Conservation (phyloP, 495 filamentous ascomycete genomes). For the Neohortaea acidophila region DNA sequence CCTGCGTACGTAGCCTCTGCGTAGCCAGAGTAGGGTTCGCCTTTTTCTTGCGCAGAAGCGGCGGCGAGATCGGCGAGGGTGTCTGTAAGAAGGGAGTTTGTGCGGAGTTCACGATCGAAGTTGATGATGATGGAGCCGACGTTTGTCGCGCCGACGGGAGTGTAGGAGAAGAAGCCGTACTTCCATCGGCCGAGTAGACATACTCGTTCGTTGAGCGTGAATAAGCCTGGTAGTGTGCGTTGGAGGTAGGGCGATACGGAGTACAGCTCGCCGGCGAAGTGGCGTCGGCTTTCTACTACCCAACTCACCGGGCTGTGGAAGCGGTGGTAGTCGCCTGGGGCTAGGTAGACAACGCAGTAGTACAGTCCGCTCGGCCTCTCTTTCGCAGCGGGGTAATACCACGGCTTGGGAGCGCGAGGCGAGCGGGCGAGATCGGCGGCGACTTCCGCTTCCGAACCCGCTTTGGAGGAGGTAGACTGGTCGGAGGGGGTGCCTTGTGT, state of each 20-base stretch:
- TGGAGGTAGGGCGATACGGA: conserved; percentile 90
- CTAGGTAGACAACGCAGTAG: conserved; percentile 95
- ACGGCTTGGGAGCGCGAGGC: conserved; percentile 36
- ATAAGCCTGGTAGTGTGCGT: conserved; percentile 76
- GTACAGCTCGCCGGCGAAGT: conserved; percentile 94
- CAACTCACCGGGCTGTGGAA: conserved; percentile 91
- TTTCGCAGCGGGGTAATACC: conserved; percentile 50
- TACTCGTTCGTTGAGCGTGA: conserved; percentile 92
- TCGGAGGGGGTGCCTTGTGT: conserved; percentile 33
- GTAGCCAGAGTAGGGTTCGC: conserved; percentile 72
- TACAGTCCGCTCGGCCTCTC: conserved; percentile 49
- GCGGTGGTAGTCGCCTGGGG: conserved; percentile 94
- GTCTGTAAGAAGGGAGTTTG: conserved; percentile 79
- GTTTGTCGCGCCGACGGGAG: conserved; percentile 94
- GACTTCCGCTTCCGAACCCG: conserved; percentile 63
- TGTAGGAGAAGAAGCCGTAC: conserved; percentile 93
- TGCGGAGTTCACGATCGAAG: conserved; percentile 87
- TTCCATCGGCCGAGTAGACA: conserved; percentile 88
- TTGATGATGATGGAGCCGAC: conserved; percentile 95
- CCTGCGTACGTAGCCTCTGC: conserved; percentile 77
- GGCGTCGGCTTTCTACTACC: conserved; percentile 80
- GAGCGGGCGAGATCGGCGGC: conserved; percentile 67
- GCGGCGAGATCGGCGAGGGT: conserved; percentile 74
- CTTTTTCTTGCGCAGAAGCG: conserved; percentile 54
- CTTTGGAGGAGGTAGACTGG: conserved; percentile 48